Conservation (phyloP, 148 eudicot genomes). For the Persicaria tinctoria region DNA sequence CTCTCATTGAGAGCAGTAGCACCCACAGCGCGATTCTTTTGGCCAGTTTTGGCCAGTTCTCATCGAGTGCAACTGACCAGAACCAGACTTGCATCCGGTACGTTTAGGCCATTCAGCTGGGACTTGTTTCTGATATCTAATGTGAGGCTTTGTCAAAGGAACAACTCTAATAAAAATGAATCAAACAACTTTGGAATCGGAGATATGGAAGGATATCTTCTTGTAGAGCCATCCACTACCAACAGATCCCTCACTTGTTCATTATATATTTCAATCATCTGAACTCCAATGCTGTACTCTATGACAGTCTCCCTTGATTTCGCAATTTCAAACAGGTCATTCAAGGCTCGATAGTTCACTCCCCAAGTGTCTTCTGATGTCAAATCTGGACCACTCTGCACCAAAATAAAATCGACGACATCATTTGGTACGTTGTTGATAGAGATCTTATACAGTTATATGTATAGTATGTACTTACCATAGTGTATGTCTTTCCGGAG, state of each 20-base stretch:
- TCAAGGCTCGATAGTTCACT: conserved; percentile 80
- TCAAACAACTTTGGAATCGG: neutral
- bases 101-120: conserved; percentile 87
- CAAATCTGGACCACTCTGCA: conserved; percentile 94
- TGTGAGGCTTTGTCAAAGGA: conserved; percentile 51
- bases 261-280: conserved; percentile 96
- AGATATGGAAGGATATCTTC: conserved; percentile 66
- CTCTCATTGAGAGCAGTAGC: conserved; percentile 95
- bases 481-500: conserved; percentile 97
- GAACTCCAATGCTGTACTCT: conserved; percentile 82
- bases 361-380: conserved; percentile 84
- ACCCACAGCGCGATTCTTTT: conserved; percentile 91
- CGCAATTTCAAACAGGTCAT: conserved; percentile 74
- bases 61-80: conserved; percentile 80
- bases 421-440: neutral
- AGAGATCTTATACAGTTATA: no score
- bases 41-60: conserved; percentile 66
- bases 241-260: conserved; percentile 96
- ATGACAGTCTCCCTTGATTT: conserved; percentile 48
- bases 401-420: neutral
- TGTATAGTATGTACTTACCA: conserved; percentile 36
- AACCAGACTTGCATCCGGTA: conserved; percentile 85
- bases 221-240: conserved; percentile 69
- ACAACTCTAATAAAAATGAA: neutral
- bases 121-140: conserved; percentile 88